Evolutionary conservation across 345 rosid genomes (phyloP), one percentile per base, ranked within the genome.

Genomic region (Corchorus capsularis): DNA sequence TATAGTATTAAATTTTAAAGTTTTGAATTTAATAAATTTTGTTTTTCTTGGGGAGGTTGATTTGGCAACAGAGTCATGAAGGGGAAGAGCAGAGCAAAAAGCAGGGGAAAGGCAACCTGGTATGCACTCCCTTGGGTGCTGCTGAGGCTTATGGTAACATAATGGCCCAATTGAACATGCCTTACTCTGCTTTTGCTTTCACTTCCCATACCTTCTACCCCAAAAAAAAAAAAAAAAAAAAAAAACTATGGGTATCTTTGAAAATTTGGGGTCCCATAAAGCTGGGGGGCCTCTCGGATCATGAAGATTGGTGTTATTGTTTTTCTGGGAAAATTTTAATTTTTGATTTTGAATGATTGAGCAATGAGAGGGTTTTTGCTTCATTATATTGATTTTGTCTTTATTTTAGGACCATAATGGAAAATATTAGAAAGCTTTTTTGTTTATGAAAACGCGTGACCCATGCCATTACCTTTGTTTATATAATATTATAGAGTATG

Each of bases 161-260:
- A 45, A 59, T 65, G 85, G 86, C 74, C 63, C 89, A 72, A 62
- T 5, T 78, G 78, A 77, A 84, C 87, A 85, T 91, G 89, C 39
- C 83, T 74, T 27, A 27, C 69, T 17, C 66, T 82, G 83, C 87
- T 75, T 73, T 74, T 73, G 43, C 64, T 39, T 39, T 71, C 71
- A 12, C 52, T 12, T 69, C 87, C 87, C 85, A 82, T 84, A 60
- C 82, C 78, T 37, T 10, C 43, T 22, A 9, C 45, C 45, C 45
- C 45, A 4, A 45, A 41, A 32, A 34, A 34, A 13, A 16, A 0
- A 15, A 32, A 3, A 16, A 1, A 9, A 16, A 4, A 34, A 9
- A 46, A 10, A 1, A 53, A 9, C 7, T 17, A 27, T 16, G 34
- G 17, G 73, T 50, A 52, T 52, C 71, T 43, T 16, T 27, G 27